phyloP scores from a whole-genome alignment of 1,284 basidiomycete species.

The Hypsizygus ulmarius region DNA sequence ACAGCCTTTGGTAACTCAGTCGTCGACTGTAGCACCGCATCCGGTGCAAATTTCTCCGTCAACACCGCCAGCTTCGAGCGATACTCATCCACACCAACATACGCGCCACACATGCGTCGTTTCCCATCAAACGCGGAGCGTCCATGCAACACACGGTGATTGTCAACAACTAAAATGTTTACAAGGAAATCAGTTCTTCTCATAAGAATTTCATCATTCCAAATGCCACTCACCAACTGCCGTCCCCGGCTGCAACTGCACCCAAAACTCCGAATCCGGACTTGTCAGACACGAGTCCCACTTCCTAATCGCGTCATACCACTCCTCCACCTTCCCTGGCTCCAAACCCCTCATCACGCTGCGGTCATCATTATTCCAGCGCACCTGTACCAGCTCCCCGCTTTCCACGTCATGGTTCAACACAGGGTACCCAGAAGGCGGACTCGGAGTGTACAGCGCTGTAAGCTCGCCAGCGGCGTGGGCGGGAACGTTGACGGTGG shows the following conservation, averaged over 20 bases:
- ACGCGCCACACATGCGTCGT: conserved; percentile 93
- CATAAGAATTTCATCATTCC: neutral
- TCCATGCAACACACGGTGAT: conserved; percentile 93
- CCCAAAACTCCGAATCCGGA: conserved; percentile 88
- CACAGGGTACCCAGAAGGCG: conserved; percentile 61
- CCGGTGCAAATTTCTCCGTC: conserved; percentile 48
- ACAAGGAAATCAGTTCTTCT: neutral
- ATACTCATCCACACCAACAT: conserved; percentile 90
- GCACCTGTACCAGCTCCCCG: conserved; percentile 71
- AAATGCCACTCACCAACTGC: conserved; percentile 64
- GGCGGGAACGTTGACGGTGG: conserved; percentile 69
- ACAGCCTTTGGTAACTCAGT: conserved; percentile 18
- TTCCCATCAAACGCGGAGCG: conserved; percentile 86
- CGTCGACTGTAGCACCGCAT: conserved; percentile 23
- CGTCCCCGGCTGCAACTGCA: conserved; percentile 83
- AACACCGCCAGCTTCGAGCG: conserved; percentile 74
- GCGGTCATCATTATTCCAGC: conserved; percentile 96
- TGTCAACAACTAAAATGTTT: conserved; percentile 72
- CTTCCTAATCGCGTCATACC: conserved; percentile 73
- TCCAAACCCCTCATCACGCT: conserved; percentile 70
- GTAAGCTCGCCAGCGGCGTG: conserved; percentile 85
- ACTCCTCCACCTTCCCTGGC: conserved; percentile 61
- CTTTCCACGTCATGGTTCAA: conserved; percentile 62
- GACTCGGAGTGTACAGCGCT: conserved; percentile 63
- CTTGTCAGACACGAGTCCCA: conserved; percentile 81